Evolutionary conservation across 2,329 filamentous ascomycete genomes (phyloP), one percentile per base, ranked within the genome.

Genomic region (Metarhizium humberi): DNA sequence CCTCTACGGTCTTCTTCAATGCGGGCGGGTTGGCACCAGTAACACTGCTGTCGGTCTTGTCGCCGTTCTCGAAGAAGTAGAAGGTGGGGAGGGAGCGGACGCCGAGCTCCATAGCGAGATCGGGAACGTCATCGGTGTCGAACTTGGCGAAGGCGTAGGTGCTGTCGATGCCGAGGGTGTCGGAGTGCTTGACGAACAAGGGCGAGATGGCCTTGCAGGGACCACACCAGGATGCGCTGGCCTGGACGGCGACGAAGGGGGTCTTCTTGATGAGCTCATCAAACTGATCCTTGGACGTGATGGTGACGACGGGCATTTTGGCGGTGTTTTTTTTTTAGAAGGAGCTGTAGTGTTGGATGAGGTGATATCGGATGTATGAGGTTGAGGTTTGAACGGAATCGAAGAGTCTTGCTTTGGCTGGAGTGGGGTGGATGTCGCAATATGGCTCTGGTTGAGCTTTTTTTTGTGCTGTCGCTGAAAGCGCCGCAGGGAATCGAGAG

Each of bases 141-240:
- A 84, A 75, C 68, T 81, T 80, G 64, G 78, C 79, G 59, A 84
- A 84, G 59, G 74, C 73, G 51, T 78, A 73, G 47, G 70, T 67
- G 52, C 75, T 71, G 18, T 72, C 71, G 29, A 71, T 59, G 55
- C 65, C 59, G 59, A 64, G 60, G 38, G 61, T 60, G 50, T 65
- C 65, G 49, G 80, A 75, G 53, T 81, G 73, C 63, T 75, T 70
- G 57, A 62, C 64, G 73, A 77, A 84, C 56, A 78, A 62, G 58
- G 81, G 81, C 25, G 78, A 77, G 64, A 84, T 83, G 61, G 72
- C 71, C 69, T 80, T 81, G 78, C 81, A 84, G 32, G 81, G 81
- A 43, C 74, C 75, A 69, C 81, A 84, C 81, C 81, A 84, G 63
- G 76, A 71, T 56, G 81, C 80, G 69, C 73, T 78, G 70, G 83